Evolutionary conservation across 164 flowering plant species (phyloP), one percentile per base, ranked within the genome.

Genomic region (Taxillus chinensis): DNA sequence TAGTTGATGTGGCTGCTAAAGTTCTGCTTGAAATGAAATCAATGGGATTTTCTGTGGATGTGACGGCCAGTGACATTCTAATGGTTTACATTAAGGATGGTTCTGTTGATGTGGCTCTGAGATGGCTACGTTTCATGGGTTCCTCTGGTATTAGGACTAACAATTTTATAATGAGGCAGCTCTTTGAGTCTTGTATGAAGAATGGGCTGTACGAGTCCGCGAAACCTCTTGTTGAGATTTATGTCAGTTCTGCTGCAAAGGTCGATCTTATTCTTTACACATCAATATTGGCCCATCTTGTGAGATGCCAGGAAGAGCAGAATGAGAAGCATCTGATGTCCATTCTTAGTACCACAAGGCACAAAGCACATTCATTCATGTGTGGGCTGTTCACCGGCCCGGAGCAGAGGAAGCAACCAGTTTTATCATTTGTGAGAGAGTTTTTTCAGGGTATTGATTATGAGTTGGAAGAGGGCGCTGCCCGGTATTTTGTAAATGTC

Each of bases 131-230:
- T 11, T 93, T 93, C 77, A 90, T 93, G 95, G 92, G 91, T 69
- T 81, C 99, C 38, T 86, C 97, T 10, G 97, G 97, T 6, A 80
- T 93, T 43, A 69, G 88, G 67, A 90, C 99, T 15, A 93, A 93
- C 64, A 93, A 83, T 70, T 93, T 93, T 67, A 93, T 90, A 16
- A 79, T 93, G 42, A 74, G 97, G 65, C 97, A 89, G 80, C 78
- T 93, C 57, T 93, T 93, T 63, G 97, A 93, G 73, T 89, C 99
- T 17, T 90, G 97, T 71, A 93, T 93, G 99, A 93, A 86, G 77
- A 89, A 72, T 64, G 86, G 91, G 4, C 55, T 81, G 66, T 93
- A 78, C 64, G 96, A 93, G 61, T 83, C 96, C 17, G 99, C 99
- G 12, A 89, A 84, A 76, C 97, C 97, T 70, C 88, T 93, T 8